These are phyloP conservation scores for Phyllostachys edulis DNA, from an alignment of 176 grass and related monocot species.

Conservation along the genomic window DNA sequence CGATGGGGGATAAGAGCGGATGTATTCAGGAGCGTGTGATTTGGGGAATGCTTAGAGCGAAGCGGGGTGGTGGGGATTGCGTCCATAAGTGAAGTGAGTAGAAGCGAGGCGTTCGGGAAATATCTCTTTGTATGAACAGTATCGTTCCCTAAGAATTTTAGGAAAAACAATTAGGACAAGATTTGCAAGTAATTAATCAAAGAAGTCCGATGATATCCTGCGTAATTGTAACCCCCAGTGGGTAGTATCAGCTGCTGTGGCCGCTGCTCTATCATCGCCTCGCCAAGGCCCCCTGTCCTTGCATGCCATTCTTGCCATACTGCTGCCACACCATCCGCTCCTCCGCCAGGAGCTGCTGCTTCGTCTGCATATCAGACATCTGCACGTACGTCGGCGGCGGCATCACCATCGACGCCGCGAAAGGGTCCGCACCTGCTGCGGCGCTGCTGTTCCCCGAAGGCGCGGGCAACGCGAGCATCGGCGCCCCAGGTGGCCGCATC, in stretches of 20 bases:
- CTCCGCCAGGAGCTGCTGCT: slow-evolving; percentile 52
- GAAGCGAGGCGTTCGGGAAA: too few relatives aligned
- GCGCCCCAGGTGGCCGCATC: slow-evolving; percentile 11
- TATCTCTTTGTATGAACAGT: too few relatives aligned
- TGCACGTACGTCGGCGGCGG: slow-evolving; percentile 76
- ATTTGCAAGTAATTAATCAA: background rate
- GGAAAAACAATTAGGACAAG: background rate
- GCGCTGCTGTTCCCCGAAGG: background rate
- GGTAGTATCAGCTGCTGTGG: slow-evolving; percentile 28
- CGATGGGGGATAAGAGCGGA: too few relatives aligned
- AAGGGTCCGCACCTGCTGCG: slow-evolving; percentile 34
- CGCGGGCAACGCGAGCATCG: slow-evolving; percentile 59
- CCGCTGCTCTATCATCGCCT: slow-evolving; percentile 46
- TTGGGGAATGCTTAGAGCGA: too few relatives aligned
- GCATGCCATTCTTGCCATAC: slow-evolving; percentile 56
- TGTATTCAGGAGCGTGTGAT: too few relatives aligned
- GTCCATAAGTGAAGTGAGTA: too few relatives aligned
- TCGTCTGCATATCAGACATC: slow-evolving; percentile 84
- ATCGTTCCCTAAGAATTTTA: too few relatives aligned
- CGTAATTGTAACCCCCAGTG: background rate
- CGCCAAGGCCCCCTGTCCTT: slow-evolving; percentile 35
- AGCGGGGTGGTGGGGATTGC: too few relatives aligned
- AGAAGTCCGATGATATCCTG: background rate
- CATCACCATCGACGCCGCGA: slow-evolving; percentile 53
- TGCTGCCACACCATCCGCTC: slow-evolving; percentile 68